Conservation (phyloP, 805 yeast species). For the Metschnikowia lochheadii region DNA sequence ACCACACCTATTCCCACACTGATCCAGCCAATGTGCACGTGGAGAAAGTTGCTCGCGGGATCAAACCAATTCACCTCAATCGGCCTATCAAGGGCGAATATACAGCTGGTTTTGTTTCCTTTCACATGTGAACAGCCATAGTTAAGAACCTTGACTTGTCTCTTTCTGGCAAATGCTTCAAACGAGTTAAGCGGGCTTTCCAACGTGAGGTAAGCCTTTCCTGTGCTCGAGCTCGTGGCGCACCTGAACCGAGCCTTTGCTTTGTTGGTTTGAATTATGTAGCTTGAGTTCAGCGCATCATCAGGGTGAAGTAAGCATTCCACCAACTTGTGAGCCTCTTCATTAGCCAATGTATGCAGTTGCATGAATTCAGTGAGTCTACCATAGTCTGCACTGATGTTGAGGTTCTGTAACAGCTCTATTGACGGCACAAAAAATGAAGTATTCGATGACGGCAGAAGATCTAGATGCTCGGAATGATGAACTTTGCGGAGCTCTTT, state of each 20-base stretch:
- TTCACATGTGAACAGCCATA: slow-evolving; percentile 52
- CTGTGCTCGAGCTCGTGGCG: slow-evolving; percentile 10
- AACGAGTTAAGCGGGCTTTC: slow-evolving; percentile 2
- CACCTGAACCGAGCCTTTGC: slow-evolving; percentile 13
- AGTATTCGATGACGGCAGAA: slow-evolving; percentile 27
- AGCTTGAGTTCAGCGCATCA: slow-evolving; percentile 4
- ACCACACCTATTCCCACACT: slow-evolving; percentile 67
- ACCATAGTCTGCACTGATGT: slow-evolving; percentile 40
- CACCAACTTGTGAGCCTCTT: slow-evolving; percentile 44
- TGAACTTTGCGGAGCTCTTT: slow-evolving; percentile 39
- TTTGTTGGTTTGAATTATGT: slow-evolving; percentile 14
- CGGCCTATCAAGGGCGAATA: slow-evolving; percentile 65
- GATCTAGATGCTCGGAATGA: slow-evolving; percentile 36
- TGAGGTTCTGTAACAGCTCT: slow-evolving; percentile 49
- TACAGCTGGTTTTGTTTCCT: slow-evolving; percentile 40
- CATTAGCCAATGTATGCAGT: slow-evolving; percentile 65
- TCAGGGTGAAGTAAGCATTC: slow-evolving; percentile 38
- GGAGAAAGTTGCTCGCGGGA: slow-evolving; percentile 41
- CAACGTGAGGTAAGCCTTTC: slow-evolving; percentile 13
- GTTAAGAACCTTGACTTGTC: slow-evolving; percentile 54
- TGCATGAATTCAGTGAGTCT: slow-evolving; percentile 53
- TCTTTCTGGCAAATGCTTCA: slow-evolving; percentile 32
- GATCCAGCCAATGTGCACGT: slow-evolving; percentile 59
- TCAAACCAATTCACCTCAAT: slow-evolving; percentile 62
- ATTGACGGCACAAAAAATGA: slow-evolving; percentile 75